Conservation (phyloP, 768 basidiomycete species). For the Xerocomus spinulosus region DNA sequence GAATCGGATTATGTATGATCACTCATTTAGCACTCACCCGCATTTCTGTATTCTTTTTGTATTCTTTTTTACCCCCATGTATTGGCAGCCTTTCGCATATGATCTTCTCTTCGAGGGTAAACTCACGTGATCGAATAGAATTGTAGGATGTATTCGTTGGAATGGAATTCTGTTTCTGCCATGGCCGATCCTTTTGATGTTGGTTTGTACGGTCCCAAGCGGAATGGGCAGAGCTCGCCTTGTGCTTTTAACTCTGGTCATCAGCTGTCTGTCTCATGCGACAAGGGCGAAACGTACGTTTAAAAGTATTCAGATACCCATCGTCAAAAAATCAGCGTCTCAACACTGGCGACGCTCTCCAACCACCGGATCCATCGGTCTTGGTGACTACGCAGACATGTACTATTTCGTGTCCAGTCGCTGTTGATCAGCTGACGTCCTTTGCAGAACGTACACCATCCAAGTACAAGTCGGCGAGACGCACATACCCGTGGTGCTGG, state of each 20-base stretch:
- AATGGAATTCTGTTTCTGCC: too few relatives aligned
- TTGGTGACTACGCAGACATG: constrained; percentile 64
- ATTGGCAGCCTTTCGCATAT: constrained; percentile 3
- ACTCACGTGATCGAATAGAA: constrained; percentile 11
- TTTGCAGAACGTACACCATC: constrained; percentile 57
- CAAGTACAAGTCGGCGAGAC: constrained; percentile 52
- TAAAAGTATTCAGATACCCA: constrained; percentile 25
- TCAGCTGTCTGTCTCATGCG: constrained; percentile 1
- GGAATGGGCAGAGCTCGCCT: constrained; percentile 12
- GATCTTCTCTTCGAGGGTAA: background rate
- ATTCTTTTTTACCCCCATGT: constrained; percentile 7
- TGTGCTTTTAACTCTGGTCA: constrained; percentile 3
- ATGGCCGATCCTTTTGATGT: too few relatives aligned
- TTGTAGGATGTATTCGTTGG: too few relatives aligned
- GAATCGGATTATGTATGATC: background rate
- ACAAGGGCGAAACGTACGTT: constrained; percentile 3
- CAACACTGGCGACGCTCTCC: constrained; percentile 8
- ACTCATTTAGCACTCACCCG: background rate
- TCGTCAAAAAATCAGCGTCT: constrained; percentile 7
- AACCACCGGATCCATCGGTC: constrained; percentile 39
- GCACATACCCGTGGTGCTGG: constrained; percentile 54
- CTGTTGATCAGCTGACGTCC: constrained; percentile 2
- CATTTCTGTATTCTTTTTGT: constrained; percentile 3
- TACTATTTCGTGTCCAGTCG: constrained; percentile 30
- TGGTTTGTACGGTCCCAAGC: too few relatives aligned